Evolutionary conservation across 225 moss, liverwort and hornwort species (phyloP).

Genomic region (Ulota crispa): DNA sequence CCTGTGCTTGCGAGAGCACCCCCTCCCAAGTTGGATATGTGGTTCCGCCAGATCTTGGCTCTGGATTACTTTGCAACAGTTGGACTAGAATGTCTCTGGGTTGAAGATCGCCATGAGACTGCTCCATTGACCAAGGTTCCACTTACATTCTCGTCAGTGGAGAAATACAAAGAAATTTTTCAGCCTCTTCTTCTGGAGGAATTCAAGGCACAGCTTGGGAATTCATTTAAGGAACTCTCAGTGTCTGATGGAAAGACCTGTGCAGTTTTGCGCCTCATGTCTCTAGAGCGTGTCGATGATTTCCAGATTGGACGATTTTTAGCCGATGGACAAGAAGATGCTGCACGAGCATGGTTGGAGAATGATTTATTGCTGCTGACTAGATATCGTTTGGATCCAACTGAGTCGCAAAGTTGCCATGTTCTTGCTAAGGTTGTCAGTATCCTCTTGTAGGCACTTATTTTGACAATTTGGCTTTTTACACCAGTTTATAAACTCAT

Average conservation of each 20-base stretch:
- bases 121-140: constrained; percentile 68
- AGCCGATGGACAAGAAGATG: constrained; percentile 82
- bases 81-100: constrained; percentile 55
- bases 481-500: background rate
- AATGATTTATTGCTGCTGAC: constrained; percentile 86
- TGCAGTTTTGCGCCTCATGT: constrained; percentile 78
- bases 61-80: constrained; percentile 73
- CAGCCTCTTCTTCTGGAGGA: constrained; percentile 92
- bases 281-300: constrained; percentile 88
- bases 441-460: constrained; percentile 6
- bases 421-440: constrained; percentile 80
- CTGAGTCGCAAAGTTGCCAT: constrained; percentile 80
- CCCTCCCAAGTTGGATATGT: constrained; percentile 78
- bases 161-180: constrained; percentile 70
- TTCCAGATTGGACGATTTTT: constrained; percentile 90
- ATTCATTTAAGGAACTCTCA: constrained; percentile 52
- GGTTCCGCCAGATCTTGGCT: constrained; percentile 80
- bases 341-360: constrained; percentile 75
- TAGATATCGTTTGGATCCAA: constrained; percentile 56
- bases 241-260: constrained; percentile 65
- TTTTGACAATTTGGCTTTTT: background rate
- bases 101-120: constrained; percentile 39
- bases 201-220: constrained; percentile 86
- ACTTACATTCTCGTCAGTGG: constrained; percentile 61
- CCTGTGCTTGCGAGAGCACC: constrained; percentile 54